A percentile compares a stretch with the other conserved stretches of the same genome.
Evolutionary conservation across 2,329 filamentous ascomycete genomes (phyloP).

Genomic region (Aspergillus sp.): DNA sequence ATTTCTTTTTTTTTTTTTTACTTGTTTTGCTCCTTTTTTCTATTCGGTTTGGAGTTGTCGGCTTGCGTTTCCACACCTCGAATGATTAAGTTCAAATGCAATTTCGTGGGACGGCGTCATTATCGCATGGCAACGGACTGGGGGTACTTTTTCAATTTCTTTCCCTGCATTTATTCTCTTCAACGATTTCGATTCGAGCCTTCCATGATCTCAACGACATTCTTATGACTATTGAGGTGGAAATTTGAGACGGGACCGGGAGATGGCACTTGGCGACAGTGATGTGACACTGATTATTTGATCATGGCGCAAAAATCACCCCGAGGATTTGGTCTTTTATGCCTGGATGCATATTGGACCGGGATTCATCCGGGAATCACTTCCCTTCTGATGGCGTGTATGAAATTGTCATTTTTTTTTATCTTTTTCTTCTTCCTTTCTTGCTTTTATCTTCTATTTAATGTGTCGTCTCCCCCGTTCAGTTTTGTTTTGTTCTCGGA

Average conservation of each 20-base stretch:
- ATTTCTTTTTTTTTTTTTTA: constrained; percentile 2
- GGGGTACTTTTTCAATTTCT: constrained; percentile 6
- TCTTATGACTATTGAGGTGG: constrained; percentile 6
- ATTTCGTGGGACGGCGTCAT: constrained; percentile 9
- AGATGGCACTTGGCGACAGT: constrained; percentile 7
- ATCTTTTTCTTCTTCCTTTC: constrained; percentile 6
- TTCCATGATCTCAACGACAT: constrained; percentile 10
- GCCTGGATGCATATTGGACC: constrained; percentile 17
- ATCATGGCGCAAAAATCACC: constrained; percentile 11
- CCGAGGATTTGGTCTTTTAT: constrained; percentile 5
- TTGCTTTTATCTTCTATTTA: constrained; percentile 24
- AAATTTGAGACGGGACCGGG: neutral
- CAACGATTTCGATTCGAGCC: constrained; percentile 3
- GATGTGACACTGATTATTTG: constrained; percentile 15
- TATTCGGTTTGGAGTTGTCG: constrained; percentile 11
- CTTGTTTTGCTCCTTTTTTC: constrained; percentile 4
- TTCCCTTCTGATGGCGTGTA: constrained; percentile 17
- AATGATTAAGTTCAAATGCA: constrained; percentile 6
- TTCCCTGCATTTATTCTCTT: constrained; percentile 5
- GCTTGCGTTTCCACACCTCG: neutral
- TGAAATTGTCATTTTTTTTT: constrained; percentile 11
- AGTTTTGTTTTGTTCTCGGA: constrained; percentile 22
- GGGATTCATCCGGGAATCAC: constrained; percentile 4
- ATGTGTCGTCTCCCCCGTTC: constrained; percentile 29
- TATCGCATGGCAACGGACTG: constrained; percentile 13